phyloP scores from a whole-genome alignment of 108 stramenopile genomes.

The Conticribra weissflogii region DNA sequence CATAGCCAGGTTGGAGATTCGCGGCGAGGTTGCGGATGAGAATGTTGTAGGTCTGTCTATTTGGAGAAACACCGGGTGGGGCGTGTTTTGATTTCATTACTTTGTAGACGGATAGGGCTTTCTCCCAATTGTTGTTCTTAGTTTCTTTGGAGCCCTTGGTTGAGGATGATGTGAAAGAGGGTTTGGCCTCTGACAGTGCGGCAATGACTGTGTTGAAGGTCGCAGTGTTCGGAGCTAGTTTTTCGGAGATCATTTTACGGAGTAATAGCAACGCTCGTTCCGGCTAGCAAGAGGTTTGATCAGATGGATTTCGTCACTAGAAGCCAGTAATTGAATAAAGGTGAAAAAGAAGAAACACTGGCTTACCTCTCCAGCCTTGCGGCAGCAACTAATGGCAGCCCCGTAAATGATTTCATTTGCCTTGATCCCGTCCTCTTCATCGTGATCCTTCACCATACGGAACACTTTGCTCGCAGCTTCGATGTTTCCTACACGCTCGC shows the following conservation, averaged over 20 bases:
- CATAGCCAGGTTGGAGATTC: constrained; percentile 56
- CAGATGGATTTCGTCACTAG: background rate
- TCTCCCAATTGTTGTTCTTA: constrained; percentile 46
- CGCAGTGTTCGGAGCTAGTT: constrained; percentile 76
- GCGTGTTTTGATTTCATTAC: constrained; percentile 61
- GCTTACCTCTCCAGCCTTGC: constrained; percentile 54
- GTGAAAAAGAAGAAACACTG: background rate
- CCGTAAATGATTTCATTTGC: constrained; percentile 86
- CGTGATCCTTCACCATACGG: constrained; percentile 60
- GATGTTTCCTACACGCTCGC: constrained; percentile 70
- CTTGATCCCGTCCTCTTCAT: constrained; percentile 22
- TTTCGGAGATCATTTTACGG: constrained; percentile 75
- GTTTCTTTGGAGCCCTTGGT: constrained; percentile 4
- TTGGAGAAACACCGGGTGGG: constrained; percentile 45
- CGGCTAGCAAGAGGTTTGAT: no score
- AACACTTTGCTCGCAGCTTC: constrained; percentile 70
- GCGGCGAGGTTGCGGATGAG: constrained; percentile 64
- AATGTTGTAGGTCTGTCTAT: constrained; percentile 80
- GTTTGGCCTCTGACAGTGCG: constrained; percentile 61
- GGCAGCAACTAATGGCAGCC: constrained; percentile 81
- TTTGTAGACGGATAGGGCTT: constrained; percentile 69
- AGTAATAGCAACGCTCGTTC: constrained; percentile 69
- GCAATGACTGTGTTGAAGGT: constrained; percentile 82
- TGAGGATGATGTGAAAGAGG: background rate
- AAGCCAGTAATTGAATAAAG: background rate